phyloP scores from a whole-genome alignment of 148 eudicot genomes.

The Heliosperma pusillum region DNA sequence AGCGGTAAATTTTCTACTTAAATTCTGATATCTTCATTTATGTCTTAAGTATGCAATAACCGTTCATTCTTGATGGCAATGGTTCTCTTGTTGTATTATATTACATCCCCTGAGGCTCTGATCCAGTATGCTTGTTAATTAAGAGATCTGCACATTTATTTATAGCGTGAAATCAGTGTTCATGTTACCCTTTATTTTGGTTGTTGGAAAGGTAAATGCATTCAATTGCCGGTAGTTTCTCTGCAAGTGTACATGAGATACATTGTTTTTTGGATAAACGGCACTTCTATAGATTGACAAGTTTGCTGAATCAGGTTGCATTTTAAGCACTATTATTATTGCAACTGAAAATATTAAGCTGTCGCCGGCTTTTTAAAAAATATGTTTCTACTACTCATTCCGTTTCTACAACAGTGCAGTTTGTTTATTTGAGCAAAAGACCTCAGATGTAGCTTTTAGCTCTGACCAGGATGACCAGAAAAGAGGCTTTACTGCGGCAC shows the following conservation, averaged over 20 bases:
- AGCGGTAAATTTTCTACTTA: conserved; percentile 48
- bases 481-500: conserved; percentile 87
- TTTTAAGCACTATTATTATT: not conserved
- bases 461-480: conserved; percentile 56
- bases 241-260: not conserved
- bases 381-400: conserved; percentile 14
- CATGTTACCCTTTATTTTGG: not conserved
- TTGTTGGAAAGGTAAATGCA: not conserved
- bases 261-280: not conserved
- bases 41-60: not conserved
- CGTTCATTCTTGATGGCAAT: conserved; percentile 8
- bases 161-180: not conserved
- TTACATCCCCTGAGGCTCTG: not conserved
- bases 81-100: not conserved
- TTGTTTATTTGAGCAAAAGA: conserved; percentile 76
- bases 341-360: not conserved
- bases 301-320: not conserved
- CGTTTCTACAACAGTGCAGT: conserved; percentile 56
- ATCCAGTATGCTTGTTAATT: conserved; percentile 4
- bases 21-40: not conserved
- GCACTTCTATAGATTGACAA: not conserved
- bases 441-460: conserved; percentile 72
- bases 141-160: not conserved
- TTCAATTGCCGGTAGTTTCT: not conserved
- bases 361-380: not conserved